Evolutionary conservation across 495 filamentous ascomycete species (phyloP), one percentile per base, ranked within the genome.

Genomic region (Terfezia boudieri): DNA sequence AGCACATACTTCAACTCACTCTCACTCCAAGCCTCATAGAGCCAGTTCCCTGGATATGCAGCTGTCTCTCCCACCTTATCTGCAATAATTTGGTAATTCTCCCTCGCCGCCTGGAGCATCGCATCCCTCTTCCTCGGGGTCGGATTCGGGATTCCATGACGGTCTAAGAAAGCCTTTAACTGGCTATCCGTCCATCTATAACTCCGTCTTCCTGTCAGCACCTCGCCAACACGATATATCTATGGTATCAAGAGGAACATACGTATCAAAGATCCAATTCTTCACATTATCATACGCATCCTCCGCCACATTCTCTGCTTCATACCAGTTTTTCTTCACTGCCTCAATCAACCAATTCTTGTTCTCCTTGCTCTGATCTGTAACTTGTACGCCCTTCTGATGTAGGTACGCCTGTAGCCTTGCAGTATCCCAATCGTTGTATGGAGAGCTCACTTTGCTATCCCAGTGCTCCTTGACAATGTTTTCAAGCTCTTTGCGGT

Each of bases 191-290:
- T 76, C 83, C 83, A 86, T 59, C 83, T 86, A 60, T 50, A 20
- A 9, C 8, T 9, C 41, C 41, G 26, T 1, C 26, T 32, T 32
- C 26, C 7, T 2, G 26, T 59, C 55, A 32, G 57, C 52, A 53
- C 60, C 70, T 63, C 61, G 53, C 60, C 60, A 48, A 48, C 14
- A 2, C 8, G 4, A 9, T 48, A 48, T n/a, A 6, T n/a, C 4
- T n/a, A 6, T 20, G 17, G 41, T 14, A 48, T n/a, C 8, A 53
- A 20, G 57, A 62, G 67, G 66, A 55, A 72, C 80, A 73, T 73
- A 96, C 73, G 75, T 83, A 68, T 96, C 86, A 68, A 98, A 84
- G 58, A 98, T 81, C 90, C 90, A 98, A 59, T 88, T 82, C 66
- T 80, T 83, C 8, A 86, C 77, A 60, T 73, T 79, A 17, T 73